Base-by-base conservation (phyloP, 73 alveolate species). In the Paramecium sexaurelia region DNA sequence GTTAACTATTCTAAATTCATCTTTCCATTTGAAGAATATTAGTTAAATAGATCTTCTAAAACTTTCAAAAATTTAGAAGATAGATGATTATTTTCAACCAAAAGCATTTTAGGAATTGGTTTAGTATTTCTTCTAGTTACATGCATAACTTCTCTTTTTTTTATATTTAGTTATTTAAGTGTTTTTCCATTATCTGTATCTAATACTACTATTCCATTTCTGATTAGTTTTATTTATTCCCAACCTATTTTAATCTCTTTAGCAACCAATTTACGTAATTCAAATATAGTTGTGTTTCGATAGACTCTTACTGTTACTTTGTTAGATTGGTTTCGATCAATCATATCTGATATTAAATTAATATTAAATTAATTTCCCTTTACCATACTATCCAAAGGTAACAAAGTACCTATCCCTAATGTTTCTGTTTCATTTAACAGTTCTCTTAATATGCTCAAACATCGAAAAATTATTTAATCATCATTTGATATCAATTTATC, bases 141-240 rank as follows among this genome's bases (percentile, higher is more conserved):
- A 26, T 40, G 39, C 7, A 91, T 9, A 3, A 27, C 51, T 17
- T 78, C 84, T 7, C 85, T 92, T 39, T 33, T 91, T 83, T 32
- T 67, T 68, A 89, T 61, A 69, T 85, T n/a, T 9, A 96, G 85
- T 56, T 96, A 97, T 13, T 88, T 92, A 1, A 96, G 91, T 26
- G 99, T 95, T 84, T 91, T 92, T 2, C 99, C 99, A 87, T 96
- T 96, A 2, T 95, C 98, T 19, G 82, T 75, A 10, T 96, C 98
- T 56, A 91, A 84, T 4, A 96, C 47, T 13, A 93, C 97, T 27
- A 92, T 85, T 17, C 96, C 85, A 84, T 78, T 84, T 91, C 91
- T 19, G 56, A 84, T 26, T 45, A 87, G 15, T 69, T 82, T 55
- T 5, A 75, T 75, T 91, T 91, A 33, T 91, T 97, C 47, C 97